Conservation (phyloP, 208 protist species). For the Leishmania braziliensis region DNA sequence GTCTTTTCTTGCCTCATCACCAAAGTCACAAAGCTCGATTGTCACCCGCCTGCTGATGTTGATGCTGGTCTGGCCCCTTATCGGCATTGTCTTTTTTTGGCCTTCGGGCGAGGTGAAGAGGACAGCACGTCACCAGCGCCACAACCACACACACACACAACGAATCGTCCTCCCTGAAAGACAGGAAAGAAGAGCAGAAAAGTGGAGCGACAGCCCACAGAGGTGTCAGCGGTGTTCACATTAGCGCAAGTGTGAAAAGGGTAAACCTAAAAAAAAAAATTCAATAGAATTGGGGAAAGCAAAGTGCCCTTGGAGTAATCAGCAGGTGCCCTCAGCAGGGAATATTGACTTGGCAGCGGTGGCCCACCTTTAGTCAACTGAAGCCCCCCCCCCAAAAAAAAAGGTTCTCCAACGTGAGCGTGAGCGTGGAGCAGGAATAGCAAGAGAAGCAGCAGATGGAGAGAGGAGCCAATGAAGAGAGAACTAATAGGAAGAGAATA, state of each 20-base stretch:
- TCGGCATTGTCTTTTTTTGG: background rate
- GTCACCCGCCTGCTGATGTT: constrained; percentile 13
- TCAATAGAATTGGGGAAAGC: background rate
- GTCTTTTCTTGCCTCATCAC: constrained; percentile 98
- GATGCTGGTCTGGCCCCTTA: background rate
- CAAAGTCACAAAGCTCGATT: constrained; percentile 95
- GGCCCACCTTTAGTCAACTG: background rate
- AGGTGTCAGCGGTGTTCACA: background rate
- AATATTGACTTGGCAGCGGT: background rate
- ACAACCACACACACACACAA: background rate
- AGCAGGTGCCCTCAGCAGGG: background rate
- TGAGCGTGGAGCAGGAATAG: background rate
- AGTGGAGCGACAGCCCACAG: background rate
- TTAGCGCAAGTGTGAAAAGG: background rate
- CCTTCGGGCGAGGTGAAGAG: background rate
- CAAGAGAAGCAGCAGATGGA: background rate
- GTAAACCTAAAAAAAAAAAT: background rate
- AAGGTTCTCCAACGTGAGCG: background rate
- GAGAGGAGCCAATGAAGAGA: constrained; percentile 2
- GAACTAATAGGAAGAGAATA: constrained; percentile 21
- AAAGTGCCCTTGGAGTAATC: background rate
- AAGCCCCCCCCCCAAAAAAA: background rate
- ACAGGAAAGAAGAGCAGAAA: background rate
- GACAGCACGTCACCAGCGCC: background rate
- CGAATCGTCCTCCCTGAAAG: background rate